Conservation (phyloP, 371 early-diverging fungal species). For the Haplosporangium sp. region DNA sequence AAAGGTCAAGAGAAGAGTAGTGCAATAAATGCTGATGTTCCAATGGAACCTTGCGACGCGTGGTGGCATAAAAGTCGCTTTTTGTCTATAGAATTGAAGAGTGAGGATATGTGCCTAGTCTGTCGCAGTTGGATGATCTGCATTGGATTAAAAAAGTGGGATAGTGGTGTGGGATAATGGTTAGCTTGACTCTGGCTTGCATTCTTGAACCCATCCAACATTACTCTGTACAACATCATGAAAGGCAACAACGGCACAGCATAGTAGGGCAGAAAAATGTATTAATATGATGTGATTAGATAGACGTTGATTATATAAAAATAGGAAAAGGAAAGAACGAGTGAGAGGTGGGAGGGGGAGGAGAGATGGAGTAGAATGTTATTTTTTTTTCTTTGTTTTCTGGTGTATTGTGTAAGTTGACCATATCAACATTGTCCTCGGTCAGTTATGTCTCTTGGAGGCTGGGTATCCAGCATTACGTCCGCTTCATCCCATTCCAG, state of each 20-base stretch:
- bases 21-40: too few species aligned
- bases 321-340: background rate
- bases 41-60: too few species aligned
- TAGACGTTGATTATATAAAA: background rate
- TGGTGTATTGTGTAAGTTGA: too few species aligned
- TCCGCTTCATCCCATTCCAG: background rate
- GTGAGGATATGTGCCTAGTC: constrained; percentile 14
- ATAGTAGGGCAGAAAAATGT: background rate
- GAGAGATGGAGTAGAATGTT: background rate
- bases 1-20: background rate
- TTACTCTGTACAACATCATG: too few species aligned
- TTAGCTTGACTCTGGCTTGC: background rate
- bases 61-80: too few species aligned
- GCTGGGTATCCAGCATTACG: too few species aligned
- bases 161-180: background rate
- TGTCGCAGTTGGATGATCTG: constrained; percentile 31
- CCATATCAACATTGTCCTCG: too few species aligned
- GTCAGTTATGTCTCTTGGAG: too few species aligned
- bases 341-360: background rate
- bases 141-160: background rate
- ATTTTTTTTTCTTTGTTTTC: too few species aligned
- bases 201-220: background rate
- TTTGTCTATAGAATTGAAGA: background rate
- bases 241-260: background rate
- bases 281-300: background rate